Evolutionary conservation across 202 grass and related monocot species (phyloP).

Genomic region (Zoysia matrella): DNA sequence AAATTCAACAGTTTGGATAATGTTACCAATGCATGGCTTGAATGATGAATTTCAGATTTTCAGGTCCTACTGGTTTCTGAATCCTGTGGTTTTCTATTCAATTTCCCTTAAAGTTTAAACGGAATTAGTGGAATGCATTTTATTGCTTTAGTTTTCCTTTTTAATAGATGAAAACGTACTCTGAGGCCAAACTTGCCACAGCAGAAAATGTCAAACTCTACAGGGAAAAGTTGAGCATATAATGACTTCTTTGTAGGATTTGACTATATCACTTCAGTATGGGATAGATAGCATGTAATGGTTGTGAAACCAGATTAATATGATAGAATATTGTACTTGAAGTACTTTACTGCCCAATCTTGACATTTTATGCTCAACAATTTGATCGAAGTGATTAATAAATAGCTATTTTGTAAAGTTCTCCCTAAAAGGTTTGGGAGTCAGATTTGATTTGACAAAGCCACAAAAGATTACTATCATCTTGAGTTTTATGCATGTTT

Average conservation of each 20-base stretch:
- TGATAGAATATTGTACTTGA: background rate
- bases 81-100: background rate
- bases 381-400: constrained; percentile 2
- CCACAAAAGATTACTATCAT: background rate
- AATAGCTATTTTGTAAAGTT: background rate
- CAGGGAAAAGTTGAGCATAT: background rate
- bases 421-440: background rate
- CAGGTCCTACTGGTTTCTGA: background rate
- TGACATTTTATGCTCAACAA: background rate
- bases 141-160: background rate
- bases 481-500: constrained; percentile 9
- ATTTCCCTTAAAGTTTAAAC: background rate
- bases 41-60: background rate
- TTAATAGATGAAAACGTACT: background rate
- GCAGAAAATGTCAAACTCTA: background rate
- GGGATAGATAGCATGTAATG: background rate
- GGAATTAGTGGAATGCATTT: background rate
- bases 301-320: background rate
- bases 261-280: no score
- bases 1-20: background rate
- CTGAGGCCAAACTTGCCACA: no score
- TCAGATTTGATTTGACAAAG: background rate
- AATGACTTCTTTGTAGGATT: no score
- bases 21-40: background rate
- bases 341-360: background rate